Conservation (phyloP, 768 basidiomycete genomes). For the Naganishia vaughanmartiniae region DNA sequence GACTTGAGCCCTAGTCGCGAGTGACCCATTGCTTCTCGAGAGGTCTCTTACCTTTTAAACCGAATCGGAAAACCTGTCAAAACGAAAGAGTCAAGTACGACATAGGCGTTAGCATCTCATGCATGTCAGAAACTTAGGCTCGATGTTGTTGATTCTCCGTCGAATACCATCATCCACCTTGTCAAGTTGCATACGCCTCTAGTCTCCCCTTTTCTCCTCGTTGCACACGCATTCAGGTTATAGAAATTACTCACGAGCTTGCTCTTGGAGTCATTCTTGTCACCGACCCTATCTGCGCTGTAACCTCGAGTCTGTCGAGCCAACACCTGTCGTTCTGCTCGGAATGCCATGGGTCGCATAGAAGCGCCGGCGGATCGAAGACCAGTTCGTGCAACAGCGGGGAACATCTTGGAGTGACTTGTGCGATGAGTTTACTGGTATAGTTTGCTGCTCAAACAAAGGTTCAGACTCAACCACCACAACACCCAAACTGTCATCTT, state of each 20-base stretch:
- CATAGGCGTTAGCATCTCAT: conserved; percentile 1
- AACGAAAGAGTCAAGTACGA: not conserved
- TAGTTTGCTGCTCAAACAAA: not conserved
- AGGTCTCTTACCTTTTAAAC: conserved; percentile 40
- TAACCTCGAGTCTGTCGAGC: conserved; percentile 27
- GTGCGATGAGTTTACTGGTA: not conserved
- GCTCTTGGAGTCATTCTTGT: conserved; percentile 36
- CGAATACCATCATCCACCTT: too few species aligned
- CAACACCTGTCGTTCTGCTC: conserved; percentile 25
- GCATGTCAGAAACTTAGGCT: not conserved
- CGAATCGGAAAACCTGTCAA: conserved; percentile 43
- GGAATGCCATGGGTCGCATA: conserved; percentile 24
- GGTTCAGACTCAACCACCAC: not conserved
- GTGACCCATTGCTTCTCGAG: not conserved
- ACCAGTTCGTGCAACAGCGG: conserved; percentile 30
- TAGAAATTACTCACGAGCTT: conserved; percentile 44
- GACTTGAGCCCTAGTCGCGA: not conserved
- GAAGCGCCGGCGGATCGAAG: conserved; percentile 30
- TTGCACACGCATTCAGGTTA: too few species aligned
- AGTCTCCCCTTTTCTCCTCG: too few species aligned
- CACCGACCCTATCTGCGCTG: conserved; percentile 24
- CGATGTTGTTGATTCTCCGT: not conserved
- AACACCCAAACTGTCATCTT: conserved; percentile 1
- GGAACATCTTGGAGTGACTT: conserved; percentile 26
- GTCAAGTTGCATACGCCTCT: too few species aligned